phyloP scores from a whole-genome alignment of 2,329 filamentous ascomycete species.

The Cytospora schulzeri region DNA sequence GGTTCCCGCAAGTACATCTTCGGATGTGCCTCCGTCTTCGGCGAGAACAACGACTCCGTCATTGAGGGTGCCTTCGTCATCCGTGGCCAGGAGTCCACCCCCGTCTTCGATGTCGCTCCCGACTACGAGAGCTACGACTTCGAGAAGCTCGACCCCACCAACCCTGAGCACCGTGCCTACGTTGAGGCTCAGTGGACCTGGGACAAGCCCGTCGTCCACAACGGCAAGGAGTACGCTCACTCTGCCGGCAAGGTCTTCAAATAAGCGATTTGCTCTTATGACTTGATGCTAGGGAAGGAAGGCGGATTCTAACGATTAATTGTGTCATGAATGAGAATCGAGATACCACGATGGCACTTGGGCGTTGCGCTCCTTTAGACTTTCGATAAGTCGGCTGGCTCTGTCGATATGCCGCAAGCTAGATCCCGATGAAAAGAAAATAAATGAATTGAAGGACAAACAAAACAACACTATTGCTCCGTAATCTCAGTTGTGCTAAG shows the following conservation, averaged over 20 bases:
- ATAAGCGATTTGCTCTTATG: conserved; percentile 55
- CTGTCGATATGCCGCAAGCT: conserved; percentile 11
- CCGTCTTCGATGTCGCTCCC: conserved; percentile 94
- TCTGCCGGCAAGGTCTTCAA: conserved; percentile 99
- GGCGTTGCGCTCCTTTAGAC: conserved; percentile 11
- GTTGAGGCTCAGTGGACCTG: conserved; percentile 88
- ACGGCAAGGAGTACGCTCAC: conserved; percentile 87
- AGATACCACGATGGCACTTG: conserved; percentile 20
- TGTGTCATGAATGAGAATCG: conserved; percentile 21
- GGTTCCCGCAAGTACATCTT: conserved; percentile 98
- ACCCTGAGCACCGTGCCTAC: conserved; percentile 80
- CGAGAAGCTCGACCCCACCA: conserved; percentile 91
- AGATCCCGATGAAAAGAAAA: conserved; percentile 19
- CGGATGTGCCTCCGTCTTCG: conserved; percentile 86
- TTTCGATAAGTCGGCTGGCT: conserved; percentile 18
- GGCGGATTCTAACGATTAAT: conserved; percentile 24
- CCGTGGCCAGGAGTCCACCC: conserved; percentile 82
- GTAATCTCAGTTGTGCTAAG: neutral
- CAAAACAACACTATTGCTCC: neutral
- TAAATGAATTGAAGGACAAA: conserved; percentile 19
- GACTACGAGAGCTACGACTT: conserved; percentile 97
- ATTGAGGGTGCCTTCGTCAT: conserved; percentile 93
- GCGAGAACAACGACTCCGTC: conserved; percentile 83
- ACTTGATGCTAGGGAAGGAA: conserved; percentile 27
- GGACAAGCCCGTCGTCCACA: conserved; percentile 79